phyloP scores from a whole-genome alignment of 2,329 filamentous ascomycete species.

The Xylariales sp. region DNA sequence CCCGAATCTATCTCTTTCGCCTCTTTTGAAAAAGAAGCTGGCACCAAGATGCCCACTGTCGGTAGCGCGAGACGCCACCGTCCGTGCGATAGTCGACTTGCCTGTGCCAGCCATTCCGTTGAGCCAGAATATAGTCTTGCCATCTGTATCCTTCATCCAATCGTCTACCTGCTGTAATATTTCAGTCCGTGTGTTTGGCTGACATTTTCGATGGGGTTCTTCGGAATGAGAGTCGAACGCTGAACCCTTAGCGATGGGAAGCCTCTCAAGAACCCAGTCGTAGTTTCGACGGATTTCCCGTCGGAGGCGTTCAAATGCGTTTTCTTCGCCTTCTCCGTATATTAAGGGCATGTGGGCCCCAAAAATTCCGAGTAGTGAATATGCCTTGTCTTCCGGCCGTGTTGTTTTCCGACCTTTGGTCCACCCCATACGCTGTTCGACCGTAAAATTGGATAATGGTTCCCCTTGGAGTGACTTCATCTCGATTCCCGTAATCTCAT shows the following conservation, averaged over 20 bases:
- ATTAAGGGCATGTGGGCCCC: too few relatives aligned
- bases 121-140: slow-evolving; percentile 52
- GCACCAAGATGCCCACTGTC: slow-evolving; percentile 35
- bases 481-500: too few relatives aligned
- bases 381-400: too few relatives aligned
- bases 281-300: neutral
- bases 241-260: slow-evolving; percentile 36
- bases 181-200: slow-evolving; percentile 48
- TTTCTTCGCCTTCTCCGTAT: too few relatives aligned
- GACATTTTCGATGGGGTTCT: slow-evolving; percentile 49
- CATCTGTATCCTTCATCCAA: slow-evolving; percentile 45
- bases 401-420: too few relatives aligned
- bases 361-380: too few relatives aligned
- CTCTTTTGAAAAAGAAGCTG: slow-evolving; percentile 58
- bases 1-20: slow-evolving; percentile 13
- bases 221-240: slow-evolving; percentile 52
- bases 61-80: slow-evolving; percentile 42
- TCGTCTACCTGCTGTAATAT: slow-evolving; percentile 48
- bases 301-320: too few relatives aligned
- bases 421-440: too few relatives aligned
- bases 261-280: slow-evolving; percentile 21
- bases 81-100: slow-evolving; percentile 55
- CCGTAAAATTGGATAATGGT: too few relatives aligned
- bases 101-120: slow-evolving; percentile 55
- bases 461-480: too few relatives aligned